Percentiles rank a stretch among this genome's conserved stretches.
Conservation (phyloP, 2,329 filamentous ascomycete species). For the Lasiodiplodia sp. region DNA sequence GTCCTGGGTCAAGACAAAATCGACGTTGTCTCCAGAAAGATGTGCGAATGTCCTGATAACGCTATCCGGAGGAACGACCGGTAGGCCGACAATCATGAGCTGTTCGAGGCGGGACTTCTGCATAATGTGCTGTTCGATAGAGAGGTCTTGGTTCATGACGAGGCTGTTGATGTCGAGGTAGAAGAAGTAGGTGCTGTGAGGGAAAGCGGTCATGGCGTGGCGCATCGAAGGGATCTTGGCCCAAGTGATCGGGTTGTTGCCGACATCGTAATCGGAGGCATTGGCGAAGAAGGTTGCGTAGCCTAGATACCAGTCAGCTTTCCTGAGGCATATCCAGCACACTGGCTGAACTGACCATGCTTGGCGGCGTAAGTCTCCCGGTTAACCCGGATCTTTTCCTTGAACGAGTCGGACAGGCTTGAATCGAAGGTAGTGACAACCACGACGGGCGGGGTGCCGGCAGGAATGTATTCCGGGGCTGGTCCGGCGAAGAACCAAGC, state of each 20-base stretch:
- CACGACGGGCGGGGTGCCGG: constrained; percentile 62
- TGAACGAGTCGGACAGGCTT: constrained; percentile 69
- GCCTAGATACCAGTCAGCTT: constrained; percentile 60
- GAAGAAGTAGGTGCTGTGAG: constrained; percentile 83
- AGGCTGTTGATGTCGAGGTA: constrained; percentile 83
- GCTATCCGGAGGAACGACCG: constrained; percentile 92
- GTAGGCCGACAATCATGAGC: constrained; percentile 82
- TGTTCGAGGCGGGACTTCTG: constrained; percentile 71
- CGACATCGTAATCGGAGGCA: constrained; percentile 76
- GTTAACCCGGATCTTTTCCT: constrained; percentile 80
- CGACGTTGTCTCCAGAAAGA: constrained; percentile 77
- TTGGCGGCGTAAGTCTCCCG: constrained; percentile 81
- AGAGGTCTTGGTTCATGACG: constrained; percentile 82
- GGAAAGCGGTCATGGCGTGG: constrained; percentile 83
- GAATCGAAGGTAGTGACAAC: constrained; percentile 86
- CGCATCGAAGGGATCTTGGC: constrained; percentile 83
- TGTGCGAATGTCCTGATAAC: constrained; percentile 94
- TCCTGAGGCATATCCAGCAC: background rate
- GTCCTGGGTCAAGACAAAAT: constrained; percentile 86
- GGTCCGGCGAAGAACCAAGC: constrained; percentile 47
- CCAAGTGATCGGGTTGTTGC: constrained; percentile 68
- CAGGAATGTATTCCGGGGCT: background rate
- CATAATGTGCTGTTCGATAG: constrained; percentile 76
- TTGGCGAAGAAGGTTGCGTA: constrained; percentile 86
- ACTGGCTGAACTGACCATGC: constrained; percentile 71